Conservation (phyloP, 1,139 yeast species). For the Geotrichum cucujoidarum region DNA sequence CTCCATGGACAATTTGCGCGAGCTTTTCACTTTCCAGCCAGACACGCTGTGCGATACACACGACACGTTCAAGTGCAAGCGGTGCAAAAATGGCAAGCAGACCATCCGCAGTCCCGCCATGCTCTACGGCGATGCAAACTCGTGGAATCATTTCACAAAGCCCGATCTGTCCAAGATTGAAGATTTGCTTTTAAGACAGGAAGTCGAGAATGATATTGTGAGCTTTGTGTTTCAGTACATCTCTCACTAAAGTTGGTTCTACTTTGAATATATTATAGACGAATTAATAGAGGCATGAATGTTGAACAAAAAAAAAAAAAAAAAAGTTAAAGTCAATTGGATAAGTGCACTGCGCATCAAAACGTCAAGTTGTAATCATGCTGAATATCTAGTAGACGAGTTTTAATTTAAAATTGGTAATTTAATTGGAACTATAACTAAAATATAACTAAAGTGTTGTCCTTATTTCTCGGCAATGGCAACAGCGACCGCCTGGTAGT, state of each 20-base stretch:
- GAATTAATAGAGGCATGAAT: background rate
- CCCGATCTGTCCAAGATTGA: slow-evolving; percentile 58
- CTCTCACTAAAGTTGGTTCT: slow-evolving; percentile 49
- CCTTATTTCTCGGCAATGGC: slow-evolving; percentile 64
- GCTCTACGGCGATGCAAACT: slow-evolving; percentile 96
- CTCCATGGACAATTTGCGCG: slow-evolving; percentile 72
- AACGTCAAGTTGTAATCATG: too few species aligned
- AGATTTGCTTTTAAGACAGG: slow-evolving; percentile 73
- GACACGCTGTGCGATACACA: slow-evolving; percentile 84
- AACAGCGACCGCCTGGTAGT: slow-evolving; percentile 95
- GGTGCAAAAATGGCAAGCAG: slow-evolving; percentile 75
- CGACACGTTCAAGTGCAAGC: slow-evolving; percentile 80
- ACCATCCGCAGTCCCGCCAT: slow-evolving; percentile 67
- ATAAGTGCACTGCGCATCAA: too few species aligned
- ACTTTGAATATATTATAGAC: background rate
- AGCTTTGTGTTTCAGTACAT: slow-evolving; percentile 90
- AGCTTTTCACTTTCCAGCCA: slow-evolving; percentile 66
- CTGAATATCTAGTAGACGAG: too few species aligned
- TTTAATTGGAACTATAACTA: background rate
- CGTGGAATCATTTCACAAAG: slow-evolving; percentile 89
- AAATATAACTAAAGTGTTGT: background rate
- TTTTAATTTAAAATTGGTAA: slow-evolving; percentile 1
- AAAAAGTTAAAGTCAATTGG: too few species aligned
- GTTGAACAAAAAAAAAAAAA: background rate
- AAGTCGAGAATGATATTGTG: slow-evolving; percentile 61